Percentiles rank a stretch among this genome's conserved stretches.
These are phyloP conservation scores for Fusarium sp. DNA, from an alignment of 2,329 filamentous ascomycete genomes.

Conservation along the genomic window DNA sequence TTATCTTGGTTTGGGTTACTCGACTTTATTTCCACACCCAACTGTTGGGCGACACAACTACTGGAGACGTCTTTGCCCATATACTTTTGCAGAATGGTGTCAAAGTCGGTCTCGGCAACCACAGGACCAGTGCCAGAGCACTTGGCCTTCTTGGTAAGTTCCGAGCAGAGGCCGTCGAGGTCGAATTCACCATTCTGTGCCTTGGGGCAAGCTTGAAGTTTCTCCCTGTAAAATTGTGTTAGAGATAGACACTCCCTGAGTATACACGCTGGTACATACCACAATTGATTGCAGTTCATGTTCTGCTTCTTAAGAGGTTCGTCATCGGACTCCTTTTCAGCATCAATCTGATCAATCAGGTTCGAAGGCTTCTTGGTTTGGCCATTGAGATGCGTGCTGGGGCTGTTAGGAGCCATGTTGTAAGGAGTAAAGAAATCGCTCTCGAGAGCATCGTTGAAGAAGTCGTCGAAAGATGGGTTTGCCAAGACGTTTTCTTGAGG, in stretches of 20 bases:
- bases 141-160: constrained; percentile 94
- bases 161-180: constrained; percentile 89
- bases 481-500: constrained; percentile 82
- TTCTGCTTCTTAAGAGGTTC: constrained; percentile 66
- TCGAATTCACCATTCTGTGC: constrained; percentile 93
- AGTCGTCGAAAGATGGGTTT: constrained; percentile 75
- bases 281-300: constrained; percentile 90
- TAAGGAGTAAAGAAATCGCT: constrained; percentile 84
- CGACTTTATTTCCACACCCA: constrained; percentile 66
- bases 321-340: constrained; percentile 75
- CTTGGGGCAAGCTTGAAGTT: constrained; percentile 84
- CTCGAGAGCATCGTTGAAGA: constrained; percentile 81
- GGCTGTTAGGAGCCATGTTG: constrained; percentile 68
- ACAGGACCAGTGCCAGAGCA: constrained; percentile 92
- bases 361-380: constrained; percentile 64
- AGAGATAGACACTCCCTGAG: constrained; percentile 32
- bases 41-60: constrained; percentile 52
- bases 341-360: constrained; percentile 81
- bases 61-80: constrained; percentile 56
- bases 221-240: constrained; percentile 75
- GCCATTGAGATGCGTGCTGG: constrained; percentile 40
- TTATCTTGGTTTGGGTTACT: constrained; percentile 34
- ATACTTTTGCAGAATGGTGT: constrained; percentile 76
- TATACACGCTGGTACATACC: constrained; percentile 67
- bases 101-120: constrained; percentile 88